These are phyloP conservation scores for Neofusicoccum sp. DNA, from an alignment of 2,329 filamentous ascomycete species.

Conservation along the genomic window DNA sequence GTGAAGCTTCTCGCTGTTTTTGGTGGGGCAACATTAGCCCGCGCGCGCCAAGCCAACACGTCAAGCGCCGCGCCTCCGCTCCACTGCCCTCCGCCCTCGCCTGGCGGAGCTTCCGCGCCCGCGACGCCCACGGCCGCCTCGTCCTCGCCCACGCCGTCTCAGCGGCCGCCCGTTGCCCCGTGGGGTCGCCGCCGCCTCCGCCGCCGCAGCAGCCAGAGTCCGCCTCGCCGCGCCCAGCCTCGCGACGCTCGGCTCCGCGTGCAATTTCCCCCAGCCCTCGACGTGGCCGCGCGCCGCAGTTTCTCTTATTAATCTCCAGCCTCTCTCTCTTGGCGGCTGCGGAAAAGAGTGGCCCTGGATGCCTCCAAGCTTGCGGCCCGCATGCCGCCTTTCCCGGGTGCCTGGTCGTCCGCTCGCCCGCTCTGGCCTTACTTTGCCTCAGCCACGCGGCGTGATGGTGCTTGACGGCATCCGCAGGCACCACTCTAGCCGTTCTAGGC, in stretches of 20 bases:
- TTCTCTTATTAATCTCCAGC: conserved; percentile 8
- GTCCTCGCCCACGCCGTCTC: background rate
- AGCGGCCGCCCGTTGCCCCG: background rate
- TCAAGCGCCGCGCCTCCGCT: background rate
- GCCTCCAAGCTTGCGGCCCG: background rate
- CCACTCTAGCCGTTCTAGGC: too few species aligned
- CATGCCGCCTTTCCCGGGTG: conserved; percentile 6
- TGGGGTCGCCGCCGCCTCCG: background rate
- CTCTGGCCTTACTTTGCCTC: background rate
- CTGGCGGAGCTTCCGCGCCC: background rate
- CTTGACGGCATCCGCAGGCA: too few species aligned
- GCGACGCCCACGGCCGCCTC: background rate
- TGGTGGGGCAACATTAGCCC: conserved; percentile 4
- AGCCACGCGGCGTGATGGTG: too few species aligned
- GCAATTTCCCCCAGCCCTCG: background rate
- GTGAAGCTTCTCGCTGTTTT: background rate
- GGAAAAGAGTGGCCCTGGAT: background rate
- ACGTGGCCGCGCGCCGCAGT: background rate
- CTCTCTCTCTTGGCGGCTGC: background rate
- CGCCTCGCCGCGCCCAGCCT: background rate
- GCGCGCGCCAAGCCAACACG: conserved; percentile 7
- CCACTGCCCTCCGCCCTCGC: background rate
- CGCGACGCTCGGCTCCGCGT: background rate
- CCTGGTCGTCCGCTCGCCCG: background rate
- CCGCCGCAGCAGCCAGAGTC: background rate